Conservation (phyloP, 2,329 filamentous ascomycete genomes). For the Xylaria sp. region DNA sequence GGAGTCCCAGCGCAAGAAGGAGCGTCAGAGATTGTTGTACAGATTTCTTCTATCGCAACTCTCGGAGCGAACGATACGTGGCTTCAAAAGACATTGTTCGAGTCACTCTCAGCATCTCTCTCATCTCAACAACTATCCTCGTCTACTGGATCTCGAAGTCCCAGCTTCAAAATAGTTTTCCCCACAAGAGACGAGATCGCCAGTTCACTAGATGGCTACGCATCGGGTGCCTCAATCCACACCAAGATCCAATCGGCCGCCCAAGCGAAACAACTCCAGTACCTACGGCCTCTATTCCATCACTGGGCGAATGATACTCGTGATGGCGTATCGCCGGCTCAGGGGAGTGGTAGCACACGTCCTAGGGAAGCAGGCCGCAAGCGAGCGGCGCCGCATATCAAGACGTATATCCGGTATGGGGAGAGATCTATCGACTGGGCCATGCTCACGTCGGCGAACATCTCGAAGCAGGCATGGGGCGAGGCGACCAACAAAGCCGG, state of each 20-base stretch:
- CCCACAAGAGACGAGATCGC: conserved; percentile 84
- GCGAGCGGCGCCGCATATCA: conserved; percentile 85
- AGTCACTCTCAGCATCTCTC: conserved; percentile 53
- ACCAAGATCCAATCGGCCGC: conserved; percentile 76
- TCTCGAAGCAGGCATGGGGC: conserved; percentile 92
- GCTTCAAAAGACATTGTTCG: conserved; percentile 73
- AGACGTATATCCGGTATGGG: conserved; percentile 81
- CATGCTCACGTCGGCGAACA: conserved; percentile 87
- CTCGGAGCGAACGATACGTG: conserved; percentile 76
- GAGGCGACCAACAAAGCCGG: conserved; percentile 65
- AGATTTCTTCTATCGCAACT: conserved; percentile 86
- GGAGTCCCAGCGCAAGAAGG: conserved; percentile 59
- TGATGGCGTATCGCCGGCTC: conserved; percentile 46
- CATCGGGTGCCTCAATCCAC: conserved; percentile 82
- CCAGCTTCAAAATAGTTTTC: conserved; percentile 78
- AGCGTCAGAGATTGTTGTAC: conserved; percentile 63
- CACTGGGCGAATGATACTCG: conserved; percentile 77
- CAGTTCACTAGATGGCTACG: conserved; percentile 79
- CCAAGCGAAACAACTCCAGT: conserved; percentile 78
- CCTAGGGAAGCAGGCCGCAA: conserved; percentile 66
- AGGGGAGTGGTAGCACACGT: not conserved
- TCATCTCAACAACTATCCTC: conserved; percentile 16
- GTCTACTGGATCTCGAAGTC: conserved; percentile 39
- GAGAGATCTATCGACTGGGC: conserved; percentile 79
- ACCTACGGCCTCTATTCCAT: conserved; percentile 74